Conservation (phyloP, 768 basidiomycete genomes). For the Leucogyrophana mollusca region DNA sequence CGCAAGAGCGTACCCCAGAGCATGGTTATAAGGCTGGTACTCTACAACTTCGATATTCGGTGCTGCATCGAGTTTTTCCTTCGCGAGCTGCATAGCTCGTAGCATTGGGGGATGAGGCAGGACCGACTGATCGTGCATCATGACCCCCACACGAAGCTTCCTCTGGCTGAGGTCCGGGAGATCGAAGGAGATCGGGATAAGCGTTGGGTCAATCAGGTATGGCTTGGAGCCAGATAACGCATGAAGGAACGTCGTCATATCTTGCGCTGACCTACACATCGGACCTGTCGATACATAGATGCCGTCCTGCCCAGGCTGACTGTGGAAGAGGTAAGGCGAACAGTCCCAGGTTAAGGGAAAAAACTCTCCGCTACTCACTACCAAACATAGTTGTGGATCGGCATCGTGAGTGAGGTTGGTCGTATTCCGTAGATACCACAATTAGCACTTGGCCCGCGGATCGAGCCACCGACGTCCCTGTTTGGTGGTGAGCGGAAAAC, state of each 20-base stretch:
- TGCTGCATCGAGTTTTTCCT: constrained; percentile 27
- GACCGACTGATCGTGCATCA: constrained; percentile 33
- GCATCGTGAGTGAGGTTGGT: constrained; percentile 29
- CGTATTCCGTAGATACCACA: constrained; percentile 35
- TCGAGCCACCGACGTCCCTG: constrained; percentile 20
- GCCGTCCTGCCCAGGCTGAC: constrained; percentile 31
- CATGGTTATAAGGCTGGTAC: constrained; percentile 31
- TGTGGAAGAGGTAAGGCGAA: background rate
- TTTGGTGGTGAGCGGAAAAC: background rate
- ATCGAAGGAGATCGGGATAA: background rate
- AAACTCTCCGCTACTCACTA: background rate
- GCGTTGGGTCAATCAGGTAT: background rate
- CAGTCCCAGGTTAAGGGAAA: too few species aligned
- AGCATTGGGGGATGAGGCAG: constrained; percentile 34
- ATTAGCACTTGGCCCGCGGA: constrained; percentile 30
- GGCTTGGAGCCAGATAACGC: background rate
- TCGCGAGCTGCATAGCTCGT: constrained; percentile 32
- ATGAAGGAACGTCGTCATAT: constrained; percentile 9
- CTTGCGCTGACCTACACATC: constrained; percentile 24
- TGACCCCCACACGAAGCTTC: constrained; percentile 25
- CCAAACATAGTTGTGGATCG: constrained; percentile 2
- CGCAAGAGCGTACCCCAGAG: constrained; percentile 25
- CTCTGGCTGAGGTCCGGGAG: constrained; percentile 2
- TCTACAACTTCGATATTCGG: constrained; percentile 29
- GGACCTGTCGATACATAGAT: constrained; percentile 35